These are phyloP conservation scores for Plantago ovata DNA, from an alignment of 257 asterid genomes.

Conservation along the genomic window DNA sequence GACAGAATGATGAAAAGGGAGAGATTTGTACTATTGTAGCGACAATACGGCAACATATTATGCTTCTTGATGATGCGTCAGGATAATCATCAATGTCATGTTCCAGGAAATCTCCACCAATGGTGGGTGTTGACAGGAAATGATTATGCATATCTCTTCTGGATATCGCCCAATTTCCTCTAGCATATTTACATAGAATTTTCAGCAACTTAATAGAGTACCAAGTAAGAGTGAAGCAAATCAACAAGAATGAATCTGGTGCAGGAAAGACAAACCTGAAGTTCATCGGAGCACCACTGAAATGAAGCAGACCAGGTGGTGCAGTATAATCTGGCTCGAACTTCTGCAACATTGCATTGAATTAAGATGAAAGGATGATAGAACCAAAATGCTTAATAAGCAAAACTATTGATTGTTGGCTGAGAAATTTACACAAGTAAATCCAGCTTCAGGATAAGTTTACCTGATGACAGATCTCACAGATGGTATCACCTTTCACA, in stretches of 20 bases:
- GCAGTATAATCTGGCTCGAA: constrained; percentile 78
- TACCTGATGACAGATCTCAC: constrained; percentile 89
- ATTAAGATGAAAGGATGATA: constrained; percentile 12
- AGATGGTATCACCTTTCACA: constrained; percentile 79
- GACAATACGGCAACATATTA: constrained; percentile 62
- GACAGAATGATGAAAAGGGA: constrained; percentile 4
- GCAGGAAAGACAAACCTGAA: constrained; percentile 42
- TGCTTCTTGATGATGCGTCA: constrained; percentile 43
- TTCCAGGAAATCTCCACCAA: constrained; percentile 32
- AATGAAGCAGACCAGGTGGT: constrained; percentile 57
- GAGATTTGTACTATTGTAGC: constrained; percentile 54
- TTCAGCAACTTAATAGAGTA: background rate
- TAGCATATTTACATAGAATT: constrained; percentile 19
- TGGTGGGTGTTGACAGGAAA: constrained; percentile 39
- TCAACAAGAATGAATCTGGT: background rate
- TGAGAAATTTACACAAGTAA: no score
- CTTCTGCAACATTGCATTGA: constrained; percentile 41
- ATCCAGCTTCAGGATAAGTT: constrained; percentile 1
- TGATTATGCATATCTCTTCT: constrained; percentile 49
- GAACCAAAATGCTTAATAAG: background rate
- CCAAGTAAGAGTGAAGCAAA: background rate
- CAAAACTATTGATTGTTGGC: background rate
- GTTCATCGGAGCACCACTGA: constrained; percentile 54
- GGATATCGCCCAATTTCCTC: constrained; percentile 77
- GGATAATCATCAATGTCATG: constrained; percentile 38